Evolutionary conservation across 1,139 yeast genomes (phyloP), one percentile per base, ranked within the genome.

Genomic region (Nadsonia starkeyi-henricii): DNA sequence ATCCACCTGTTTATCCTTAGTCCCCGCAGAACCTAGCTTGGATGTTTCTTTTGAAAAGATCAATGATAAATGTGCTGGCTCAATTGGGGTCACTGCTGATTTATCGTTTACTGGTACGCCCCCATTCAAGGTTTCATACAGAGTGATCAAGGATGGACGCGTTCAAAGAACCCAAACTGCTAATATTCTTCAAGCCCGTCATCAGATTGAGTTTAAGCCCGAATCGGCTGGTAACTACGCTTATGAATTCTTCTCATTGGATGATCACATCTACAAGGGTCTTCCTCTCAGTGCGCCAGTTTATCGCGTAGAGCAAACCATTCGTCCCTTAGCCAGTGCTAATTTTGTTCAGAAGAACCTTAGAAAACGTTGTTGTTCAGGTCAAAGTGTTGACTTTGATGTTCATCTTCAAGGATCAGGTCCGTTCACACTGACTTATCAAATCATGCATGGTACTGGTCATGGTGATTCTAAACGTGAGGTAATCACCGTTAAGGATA

Each of bases 11-110:
- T 54, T 71, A 13, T 72, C 77, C 1, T 68, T 62, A 44, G 62
- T 61, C n/a, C 74, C 74, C 3, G 70, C 80, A 0, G 68, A 69
- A 45, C 79, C 81, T 2, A 64, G 71, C 5, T 67, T 77, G 20
- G 49, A 57, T 3, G 67, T 64, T 36, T 58, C 63, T 60, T 51
- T 72, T 79, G 55, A 68, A 62, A 48, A 78, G 2, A 77, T 89
- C 2, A 70, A 78, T 39, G 97, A 91, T 59, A 78, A 82, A 51
- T 91, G 99, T 67, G 84, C 93, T 36, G 98, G 98, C 1, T 85
- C 89, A 48, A 80, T 86, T 9, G 98, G 97, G 0, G 78, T 86
- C 51, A 75, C 75, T 45, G 88, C 89, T 54, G 81, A 77, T 45
- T 64, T 82, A 47, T 64, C 74, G 1, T 72, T 85, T 47, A 67